These are phyloP conservation scores for Coemansia sp. DNA, from an alignment of 192 early-diverging fungal species.

Conservation along the genomic window DNA sequence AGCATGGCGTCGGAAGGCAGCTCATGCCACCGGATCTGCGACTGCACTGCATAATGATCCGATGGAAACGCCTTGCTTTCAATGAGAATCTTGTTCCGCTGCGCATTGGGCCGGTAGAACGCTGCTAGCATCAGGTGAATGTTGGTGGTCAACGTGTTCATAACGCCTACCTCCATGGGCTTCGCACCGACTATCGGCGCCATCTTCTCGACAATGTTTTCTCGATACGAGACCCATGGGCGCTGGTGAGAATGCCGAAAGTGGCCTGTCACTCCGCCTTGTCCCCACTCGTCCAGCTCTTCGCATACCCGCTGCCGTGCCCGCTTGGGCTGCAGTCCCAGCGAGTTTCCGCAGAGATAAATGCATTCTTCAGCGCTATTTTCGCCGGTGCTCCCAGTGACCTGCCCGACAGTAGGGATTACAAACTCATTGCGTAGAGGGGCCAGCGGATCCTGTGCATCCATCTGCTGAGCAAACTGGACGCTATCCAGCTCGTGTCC, in stretches of 20 bases:
- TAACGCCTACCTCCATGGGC: slow-evolving; percentile 74
- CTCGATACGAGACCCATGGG: slow-evolving; percentile 85
- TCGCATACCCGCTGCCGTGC: slow-evolving; percentile 69
- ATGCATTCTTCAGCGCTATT: slow-evolving; percentile 32
- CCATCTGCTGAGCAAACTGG: slow-evolving; percentile 61
- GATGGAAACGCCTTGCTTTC: slow-evolving; percentile 94
- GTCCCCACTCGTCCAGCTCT: slow-evolving; percentile 91
- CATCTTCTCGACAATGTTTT: slow-evolving; percentile 66
- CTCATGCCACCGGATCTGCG: slow-evolving; percentile 84
- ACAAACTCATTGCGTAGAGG: slow-evolving; percentile 66
- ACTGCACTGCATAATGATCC: slow-evolving; percentile 89
- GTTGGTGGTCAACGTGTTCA: slow-evolving; percentile 92
- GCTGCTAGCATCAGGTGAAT: slow-evolving; percentile 86
- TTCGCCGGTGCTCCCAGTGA: slow-evolving; percentile 21
- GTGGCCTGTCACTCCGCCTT: slow-evolving; percentile 83
- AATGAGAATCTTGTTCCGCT: slow-evolving; percentile 81
- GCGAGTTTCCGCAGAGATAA: slow-evolving; percentile 94
- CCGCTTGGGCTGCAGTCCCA: slow-evolving; percentile 79
- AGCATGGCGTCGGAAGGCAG: slow-evolving; percentile 70
- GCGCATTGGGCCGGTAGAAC: slow-evolving; percentile 83
- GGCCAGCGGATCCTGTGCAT: slow-evolving; percentile 59
- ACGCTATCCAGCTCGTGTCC: slow-evolving; percentile 22
- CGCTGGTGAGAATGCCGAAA: slow-evolving; percentile 78
- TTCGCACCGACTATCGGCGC: slow-evolving; percentile 74
- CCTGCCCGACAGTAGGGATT: slow-evolving; percentile 60